Evolutionary conservation across 768 basidiomycete genomes (phyloP).

Genomic region (Hebeloma cylindrosporum): DNA sequence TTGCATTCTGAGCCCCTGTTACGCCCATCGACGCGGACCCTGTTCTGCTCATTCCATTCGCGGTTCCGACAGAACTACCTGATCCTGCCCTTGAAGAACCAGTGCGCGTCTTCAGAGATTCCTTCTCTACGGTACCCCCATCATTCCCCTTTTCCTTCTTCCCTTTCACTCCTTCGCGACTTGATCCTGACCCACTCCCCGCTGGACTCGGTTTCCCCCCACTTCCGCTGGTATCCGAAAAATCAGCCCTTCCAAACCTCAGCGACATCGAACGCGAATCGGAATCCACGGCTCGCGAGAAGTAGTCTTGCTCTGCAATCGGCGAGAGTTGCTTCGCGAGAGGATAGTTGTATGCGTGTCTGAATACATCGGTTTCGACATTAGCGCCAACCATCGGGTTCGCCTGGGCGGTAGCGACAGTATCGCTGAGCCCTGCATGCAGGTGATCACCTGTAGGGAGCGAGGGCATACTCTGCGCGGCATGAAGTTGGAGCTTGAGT

Average conservation of each 20-base stretch:
- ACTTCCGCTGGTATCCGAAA: slow-evolving; percentile 8
- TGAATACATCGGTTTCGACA: slow-evolving; percentile 35
- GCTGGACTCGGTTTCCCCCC: slow-evolving; percentile 16
- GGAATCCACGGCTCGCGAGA: slow-evolving; percentile 40
- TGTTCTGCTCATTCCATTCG: slow-evolving; percentile 20
- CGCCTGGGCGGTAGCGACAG: no score
- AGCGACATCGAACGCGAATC: slow-evolving; percentile 19
- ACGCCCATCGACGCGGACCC: slow-evolving; percentile 18
- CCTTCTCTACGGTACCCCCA: slow-evolving; percentile 15
- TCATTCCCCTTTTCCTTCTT: slow-evolving; percentile 10
- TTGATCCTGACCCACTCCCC: slow-evolving; percentile 14
- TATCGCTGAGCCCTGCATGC: no score
- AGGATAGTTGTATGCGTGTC: slow-evolving; percentile 37
- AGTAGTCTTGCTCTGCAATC: slow-evolving; percentile 64
- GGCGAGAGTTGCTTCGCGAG: slow-evolving; percentile 59
- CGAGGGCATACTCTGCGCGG: slow-evolving; percentile 12
- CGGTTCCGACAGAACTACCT: slow-evolving; percentile 17
- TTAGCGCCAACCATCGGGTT: no score
- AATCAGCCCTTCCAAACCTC: slow-evolving; percentile 13
- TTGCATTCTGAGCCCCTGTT: slow-evolving; percentile 22
- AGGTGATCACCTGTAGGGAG: not conserved
- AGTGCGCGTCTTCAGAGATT: slow-evolving; percentile 16
- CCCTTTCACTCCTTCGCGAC: slow-evolving; percentile 7
- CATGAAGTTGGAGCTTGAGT: slow-evolving; percentile 22
- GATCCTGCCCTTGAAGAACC: slow-evolving; percentile 16